Evolutionary conservation across 2,329 filamentous ascomycete genomes (phyloP).

Genomic region (Diaporthe australafricana): DNA sequence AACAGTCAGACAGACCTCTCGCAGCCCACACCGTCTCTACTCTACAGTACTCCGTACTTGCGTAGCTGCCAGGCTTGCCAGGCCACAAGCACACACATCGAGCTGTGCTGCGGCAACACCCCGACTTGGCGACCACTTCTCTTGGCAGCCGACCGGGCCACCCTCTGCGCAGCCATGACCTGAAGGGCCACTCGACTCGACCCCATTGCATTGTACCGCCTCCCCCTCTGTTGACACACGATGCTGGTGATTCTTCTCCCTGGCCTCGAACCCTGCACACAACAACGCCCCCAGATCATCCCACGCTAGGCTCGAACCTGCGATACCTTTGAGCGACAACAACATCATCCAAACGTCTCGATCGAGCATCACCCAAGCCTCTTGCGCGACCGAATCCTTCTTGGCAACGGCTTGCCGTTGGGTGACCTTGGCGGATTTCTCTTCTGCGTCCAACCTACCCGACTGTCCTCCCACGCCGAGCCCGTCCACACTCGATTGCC

Average conservation of each 20-base stretch:
- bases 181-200: constrained; percentile 34
- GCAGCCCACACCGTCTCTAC: constrained; percentile 10
- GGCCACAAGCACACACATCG: neutral
- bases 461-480: constrained; percentile 12
- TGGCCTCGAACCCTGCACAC: constrained; percentile 39
- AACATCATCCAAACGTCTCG: neutral
- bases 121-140: constrained; percentile 26
- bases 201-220: neutral
- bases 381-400: constrained; percentile 4
- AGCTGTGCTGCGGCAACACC: neutral
- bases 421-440: neutral
- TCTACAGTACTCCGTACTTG: neutral
- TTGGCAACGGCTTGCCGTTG: constrained; percentile 1
- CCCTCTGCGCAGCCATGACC: constrained; percentile 39
- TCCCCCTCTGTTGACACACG: constrained; percentile 37
- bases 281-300: constrained; percentile 41
- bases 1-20: constrained; percentile 12
- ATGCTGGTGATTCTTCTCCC: constrained; percentile 42
- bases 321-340: neutral
- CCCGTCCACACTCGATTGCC: constrained; percentile 10
- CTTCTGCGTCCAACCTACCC: neutral
- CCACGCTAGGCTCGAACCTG: constrained; percentile 41
- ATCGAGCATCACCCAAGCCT: neutral
- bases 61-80: neutral
- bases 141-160: constrained; percentile 24